Evolutionary conservation across 75 land plant species (phyloP), one percentile per base, ranked within the genome.

Genomic region (Sequoia sempervirens): DNA sequence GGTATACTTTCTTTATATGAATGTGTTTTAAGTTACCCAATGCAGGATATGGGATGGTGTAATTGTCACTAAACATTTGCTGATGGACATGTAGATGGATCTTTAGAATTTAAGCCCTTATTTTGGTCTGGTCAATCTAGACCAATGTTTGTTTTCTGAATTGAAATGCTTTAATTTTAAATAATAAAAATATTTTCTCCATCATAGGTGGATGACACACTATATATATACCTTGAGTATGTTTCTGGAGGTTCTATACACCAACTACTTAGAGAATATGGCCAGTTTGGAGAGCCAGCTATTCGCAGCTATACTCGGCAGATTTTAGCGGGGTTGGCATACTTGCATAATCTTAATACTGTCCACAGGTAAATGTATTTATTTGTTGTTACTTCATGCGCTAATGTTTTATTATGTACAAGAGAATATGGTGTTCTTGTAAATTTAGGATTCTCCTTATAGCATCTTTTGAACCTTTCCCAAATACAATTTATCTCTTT

Each of bases 171-270:
- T 18, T 38, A 1, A 38, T 18, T 75, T 18, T 18, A 20, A 38
- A 26, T 61, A 23, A 61, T 61, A 61, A 23, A 40, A 75, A 75
- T 5, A n/a, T n/a, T 40, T 78, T 2, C 47, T 73, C 30, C n/a
- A 82, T 18, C 68, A 32, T 88, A 93, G 95, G 85, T 79, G 73
- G 92, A 90, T 32, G 99, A 93, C 70, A 85, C 92, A 34, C 89
- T 97, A 56, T 96, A 95, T 80, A 95, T 97, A 54, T 96, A 93
- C 83, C 87, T 97, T 78, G 98, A 97, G 86, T 94, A 92, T 85
- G 96, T 96, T 18, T 96, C 98, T 54, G 98, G 95, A 64, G 99
- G 99, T 15, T 96, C 99, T 30, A 95, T 97, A 53, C 94, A 95
- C 84, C 94, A 94, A 76, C 82, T 95, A 74, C 92, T 97, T 85